Base-by-base conservation (phyloP, 352 stramenopile species). In the Pythium rishiriense region DNA sequence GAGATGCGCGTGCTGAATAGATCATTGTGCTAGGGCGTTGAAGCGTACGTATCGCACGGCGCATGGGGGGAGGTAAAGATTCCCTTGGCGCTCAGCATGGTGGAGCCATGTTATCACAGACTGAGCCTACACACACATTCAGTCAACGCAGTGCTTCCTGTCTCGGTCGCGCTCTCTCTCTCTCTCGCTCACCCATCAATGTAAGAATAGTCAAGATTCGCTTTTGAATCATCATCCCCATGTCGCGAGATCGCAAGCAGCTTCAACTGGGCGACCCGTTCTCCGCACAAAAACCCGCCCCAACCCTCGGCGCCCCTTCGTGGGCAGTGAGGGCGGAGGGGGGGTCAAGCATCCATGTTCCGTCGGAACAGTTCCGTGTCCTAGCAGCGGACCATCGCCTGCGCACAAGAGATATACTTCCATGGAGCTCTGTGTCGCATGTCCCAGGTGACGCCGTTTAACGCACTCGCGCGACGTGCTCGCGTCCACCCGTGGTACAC, bases 221-320 rank as follows among this genome's bases (percentile, higher is more conserved):
- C 50, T 62, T 68, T 68, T 58, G 61, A 68, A 68, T 68, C 61
- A 52, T 35, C 39, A 25, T 52, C 12, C 35, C 28, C 43, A 43
- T 43, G 56, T 66, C 59, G 59, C 59, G 42, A 14, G 12, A 42
- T 66, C 48, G 48, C 31, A 17, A 56, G 49, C n/a, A 61, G 28
- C 60, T 67, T 67, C 60, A 67, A 67, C 28, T 15, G 15, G 17
- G 37, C 50, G 47, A 53, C 45, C 45, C 26, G 29, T 49, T 14
- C 24, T 39, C 7, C 22, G 14, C 52, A 50, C 39, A 24, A 9
- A 1, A 37, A 31, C 45, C 28, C 45, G 26, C 11, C 22, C 29
- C 9, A 33, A 53, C 29, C 41, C 46, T 55, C 48, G 48, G 31
- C 48, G 48, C 48, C 48, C 28, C 39, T 55, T 55, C 48, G 48